Conservation (phyloP, 371 early-diverging fungal genomes). For the Apophysomyces ossiformis region DNA sequence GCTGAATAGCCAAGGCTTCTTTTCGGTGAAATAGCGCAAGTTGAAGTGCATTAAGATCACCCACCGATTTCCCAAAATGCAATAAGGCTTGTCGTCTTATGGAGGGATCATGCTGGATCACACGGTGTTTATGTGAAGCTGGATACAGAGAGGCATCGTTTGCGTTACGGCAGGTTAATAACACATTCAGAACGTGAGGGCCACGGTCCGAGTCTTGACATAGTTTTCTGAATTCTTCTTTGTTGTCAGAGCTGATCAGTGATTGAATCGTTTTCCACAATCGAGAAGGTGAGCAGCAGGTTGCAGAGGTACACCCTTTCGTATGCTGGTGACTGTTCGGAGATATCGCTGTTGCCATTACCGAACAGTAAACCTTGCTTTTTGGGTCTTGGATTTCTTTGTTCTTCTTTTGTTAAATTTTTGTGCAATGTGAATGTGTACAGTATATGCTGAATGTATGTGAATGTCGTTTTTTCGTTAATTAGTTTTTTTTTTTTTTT, state of each 20-base stretch:
- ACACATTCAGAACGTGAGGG: conserved; percentile 20
- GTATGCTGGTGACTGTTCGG: conserved; percentile 13
- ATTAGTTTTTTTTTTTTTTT: background rate
- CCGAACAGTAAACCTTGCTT: conserved; percentile 13
- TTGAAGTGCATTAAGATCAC: conserved; percentile 27
- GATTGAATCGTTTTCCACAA: conserved; percentile 28
- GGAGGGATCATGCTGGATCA: conserved; percentile 22
- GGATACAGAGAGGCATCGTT: conserved; percentile 24
- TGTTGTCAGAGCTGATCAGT: conserved; percentile 18
- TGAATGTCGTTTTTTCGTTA: background rate
- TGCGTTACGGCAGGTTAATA: conserved; percentile 14
- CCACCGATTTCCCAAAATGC: conserved; percentile 23
- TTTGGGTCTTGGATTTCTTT: background rate
- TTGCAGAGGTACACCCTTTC: conserved; percentile 22
- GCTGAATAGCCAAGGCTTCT: conserved; percentile 20
- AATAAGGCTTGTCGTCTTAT: conserved; percentile 10
- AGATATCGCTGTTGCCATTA: background rate
- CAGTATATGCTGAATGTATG: too few species aligned
- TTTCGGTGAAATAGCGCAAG: conserved; percentile 22
- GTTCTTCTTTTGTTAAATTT: background rate
- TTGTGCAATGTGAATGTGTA: background rate
- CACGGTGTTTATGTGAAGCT: conserved; percentile 28
- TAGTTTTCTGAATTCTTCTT: conserved; percentile 15
- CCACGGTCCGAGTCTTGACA: conserved; percentile 12
- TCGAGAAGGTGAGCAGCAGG: conserved; percentile 23